Conservation (phyloP, 2,329 filamentous ascomycete genomes). For the Diaporthe velutina region DNA sequence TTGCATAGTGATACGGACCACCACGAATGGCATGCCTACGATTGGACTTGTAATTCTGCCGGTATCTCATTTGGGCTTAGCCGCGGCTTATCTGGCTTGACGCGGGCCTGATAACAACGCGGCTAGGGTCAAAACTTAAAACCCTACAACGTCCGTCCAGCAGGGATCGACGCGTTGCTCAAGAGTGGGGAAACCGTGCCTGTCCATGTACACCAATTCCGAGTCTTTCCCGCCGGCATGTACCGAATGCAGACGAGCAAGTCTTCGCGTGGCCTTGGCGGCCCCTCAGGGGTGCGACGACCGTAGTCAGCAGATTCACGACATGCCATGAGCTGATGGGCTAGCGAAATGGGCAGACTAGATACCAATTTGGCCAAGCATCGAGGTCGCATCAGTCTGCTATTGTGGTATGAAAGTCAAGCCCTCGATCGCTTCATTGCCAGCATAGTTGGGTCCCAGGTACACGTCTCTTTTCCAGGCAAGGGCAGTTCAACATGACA, state of each 20-base stretch:
- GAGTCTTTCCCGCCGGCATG: background rate
- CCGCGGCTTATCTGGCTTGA: background rate
- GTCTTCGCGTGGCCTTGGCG: background rate
- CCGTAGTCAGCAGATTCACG: slow-evolving; percentile 4
- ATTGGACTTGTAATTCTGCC: background rate
- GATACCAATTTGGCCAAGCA: background rate
- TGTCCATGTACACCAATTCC: background rate
- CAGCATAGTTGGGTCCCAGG: background rate
- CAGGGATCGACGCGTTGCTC: background rate
- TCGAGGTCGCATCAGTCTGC: background rate
- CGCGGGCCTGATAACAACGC: background rate
- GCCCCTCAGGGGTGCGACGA: background rate
- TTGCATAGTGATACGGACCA: background rate
- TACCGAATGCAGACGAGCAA: background rate
- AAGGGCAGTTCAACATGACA: background rate
- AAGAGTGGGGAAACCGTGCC: slow-evolving; percentile 23
- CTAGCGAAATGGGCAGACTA: background rate
- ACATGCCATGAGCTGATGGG: slow-evolving; percentile 15
- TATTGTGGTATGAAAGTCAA: background rate
- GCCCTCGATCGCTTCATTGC: background rate
- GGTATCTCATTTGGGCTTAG: background rate
- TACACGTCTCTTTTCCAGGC: background rate
- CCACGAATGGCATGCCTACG: no score
- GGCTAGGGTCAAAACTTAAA: background rate
- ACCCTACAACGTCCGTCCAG: background rate